phyloP scores from a whole-genome alignment of 2,329 filamentous ascomycete genomes.

The Gliomastix tumulicola region DNA sequence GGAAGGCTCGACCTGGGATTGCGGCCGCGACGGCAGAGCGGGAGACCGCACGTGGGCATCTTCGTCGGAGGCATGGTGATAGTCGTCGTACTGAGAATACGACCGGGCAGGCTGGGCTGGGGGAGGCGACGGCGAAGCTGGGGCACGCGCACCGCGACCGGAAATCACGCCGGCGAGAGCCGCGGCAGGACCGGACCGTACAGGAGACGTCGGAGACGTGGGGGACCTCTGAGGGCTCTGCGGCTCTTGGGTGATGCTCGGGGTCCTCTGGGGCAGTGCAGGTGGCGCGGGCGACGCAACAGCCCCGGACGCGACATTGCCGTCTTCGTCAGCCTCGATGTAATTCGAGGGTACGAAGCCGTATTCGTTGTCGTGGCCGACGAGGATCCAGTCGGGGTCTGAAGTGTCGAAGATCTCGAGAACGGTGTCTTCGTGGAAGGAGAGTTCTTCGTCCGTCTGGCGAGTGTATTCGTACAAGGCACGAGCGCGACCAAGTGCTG shows the following conservation, averaged over 20 bases:
- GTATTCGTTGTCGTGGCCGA: constrained; percentile 76
- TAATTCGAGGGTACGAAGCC: constrained; percentile 97
- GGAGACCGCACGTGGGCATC: constrained; percentile 15
- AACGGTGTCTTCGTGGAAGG: constrained; percentile 81
- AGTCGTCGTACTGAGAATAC: constrained; percentile 4
- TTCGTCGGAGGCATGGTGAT: constrained; percentile 11
- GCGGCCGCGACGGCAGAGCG: constrained; percentile 18
- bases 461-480: constrained; percentile 98
- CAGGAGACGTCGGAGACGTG: constrained; percentile 9
- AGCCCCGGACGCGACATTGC: constrained; percentile 30
- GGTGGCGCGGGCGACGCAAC: constrained; percentile 27
- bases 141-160: constrained; percentile 28
- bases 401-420: constrained; percentile 83
- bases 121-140: constrained; percentile 8
- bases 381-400: constrained; percentile 94
- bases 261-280: constrained; percentile 32
- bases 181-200: constrained; percentile 38
- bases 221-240: constrained; percentile 24
- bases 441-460: constrained; percentile 96
- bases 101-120: constrained; percentile 15
- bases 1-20: constrained; percentile 17
- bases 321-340: constrained; percentile 61
- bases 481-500: constrained; percentile 63
- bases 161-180: constrained; percentile 51
- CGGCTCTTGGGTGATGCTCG: constrained; percentile 16